Evolutionary conservation across 805 yeast species (phyloP).

Genomic region (Pichia exigua): DNA sequence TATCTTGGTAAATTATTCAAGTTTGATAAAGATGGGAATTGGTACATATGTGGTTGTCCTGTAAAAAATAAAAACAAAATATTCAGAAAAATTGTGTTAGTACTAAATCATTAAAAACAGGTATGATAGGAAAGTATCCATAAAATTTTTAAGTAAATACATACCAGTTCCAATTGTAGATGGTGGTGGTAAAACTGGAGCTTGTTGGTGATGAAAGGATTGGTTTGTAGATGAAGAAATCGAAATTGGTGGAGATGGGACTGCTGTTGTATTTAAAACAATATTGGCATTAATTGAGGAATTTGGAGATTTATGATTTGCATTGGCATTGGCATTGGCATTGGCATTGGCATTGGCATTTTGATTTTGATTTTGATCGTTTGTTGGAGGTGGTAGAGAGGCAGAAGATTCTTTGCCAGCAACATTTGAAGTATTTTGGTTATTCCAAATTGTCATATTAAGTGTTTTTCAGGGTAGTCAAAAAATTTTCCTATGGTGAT

Average conservation of each 20-base stretch:
- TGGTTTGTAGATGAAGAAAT: neutral
- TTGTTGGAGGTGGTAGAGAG: neutral
- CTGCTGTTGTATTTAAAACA: neutral
- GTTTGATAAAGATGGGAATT: constrained; percentile 46
- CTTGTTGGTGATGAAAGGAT: constrained; percentile 6
- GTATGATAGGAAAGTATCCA: neutral
- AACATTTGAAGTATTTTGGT: neutral
- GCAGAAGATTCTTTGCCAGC: neutral
- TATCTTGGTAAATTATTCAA: constrained; percentile 41
- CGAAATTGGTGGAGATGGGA: neutral
- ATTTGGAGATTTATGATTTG: neutral
- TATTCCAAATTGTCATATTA: neutral
- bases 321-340: neutral
- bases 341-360: neutral
- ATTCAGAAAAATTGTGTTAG: constrained; percentile 1
- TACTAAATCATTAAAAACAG: neutral
- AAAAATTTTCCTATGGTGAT: neutral
- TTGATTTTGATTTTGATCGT: neutral
- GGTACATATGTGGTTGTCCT: constrained; percentile 39
- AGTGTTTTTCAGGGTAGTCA: neutral
- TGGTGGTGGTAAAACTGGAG: constrained; percentile 13
- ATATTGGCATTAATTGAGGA: neutral
- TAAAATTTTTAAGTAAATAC: neutral
- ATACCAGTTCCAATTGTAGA: constrained; percentile 9
- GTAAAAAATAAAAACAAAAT: constrained; percentile 12